A percentile compares a stretch with the other conserved stretches of the same genome.
phyloP scores from a whole-genome alignment of 2,329 filamentous ascomycete species.

The Pseudocercospora pini-densiflorae region DNA sequence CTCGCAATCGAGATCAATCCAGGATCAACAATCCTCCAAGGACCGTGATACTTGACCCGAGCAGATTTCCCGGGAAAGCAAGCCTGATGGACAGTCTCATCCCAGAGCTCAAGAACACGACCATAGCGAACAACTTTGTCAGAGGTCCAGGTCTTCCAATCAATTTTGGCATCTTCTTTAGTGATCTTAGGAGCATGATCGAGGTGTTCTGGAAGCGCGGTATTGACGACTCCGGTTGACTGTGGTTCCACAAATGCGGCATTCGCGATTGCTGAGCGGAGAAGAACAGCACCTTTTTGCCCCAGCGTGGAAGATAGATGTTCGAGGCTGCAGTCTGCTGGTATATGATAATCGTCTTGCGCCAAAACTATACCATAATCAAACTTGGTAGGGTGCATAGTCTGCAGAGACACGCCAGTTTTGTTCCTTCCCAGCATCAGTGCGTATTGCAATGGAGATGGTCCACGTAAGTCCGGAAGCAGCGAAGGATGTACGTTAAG shows the following conservation, averaged over 20 bases:
- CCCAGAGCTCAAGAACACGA: slow-evolving; percentile 72
- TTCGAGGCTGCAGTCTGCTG: slow-evolving; percentile 51
- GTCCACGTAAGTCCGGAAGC: slow-evolving; percentile 75
- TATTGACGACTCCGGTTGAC: slow-evolving; percentile 20
- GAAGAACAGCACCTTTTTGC: slow-evolving; percentile 69
- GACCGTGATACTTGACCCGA: slow-evolving; percentile 32
- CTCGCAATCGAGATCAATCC: background rate
- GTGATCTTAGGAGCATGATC: slow-evolving; percentile 74
- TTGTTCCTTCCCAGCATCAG: slow-evolving; percentile 64
- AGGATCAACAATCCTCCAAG: slow-evolving; percentile 23
- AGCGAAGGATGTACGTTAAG: slow-evolving; percentile 93
- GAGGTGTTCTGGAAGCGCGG: slow-evolving; percentile 29
- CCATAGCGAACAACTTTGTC: slow-evolving; percentile 60
- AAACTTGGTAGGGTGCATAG: slow-evolving; percentile 74
- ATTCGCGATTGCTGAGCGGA: slow-evolving; percentile 67
- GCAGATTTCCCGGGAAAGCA: slow-evolving; percentile 22
- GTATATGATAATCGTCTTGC: slow-evolving; percentile 63
- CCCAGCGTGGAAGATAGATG: slow-evolving; percentile 63
- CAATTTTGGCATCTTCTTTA: slow-evolving; percentile 65
- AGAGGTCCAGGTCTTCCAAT: slow-evolving; percentile 62
- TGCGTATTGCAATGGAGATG: slow-evolving; percentile 86
- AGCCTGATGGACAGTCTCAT: slow-evolving; percentile 37
- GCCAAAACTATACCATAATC: slow-evolving; percentile 78
- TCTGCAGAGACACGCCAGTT: slow-evolving; percentile 86
- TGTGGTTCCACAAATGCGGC: slow-evolving; percentile 68